Evolutionary conservation across 2,329 filamentous ascomycete genomes (phyloP).

Genomic region (Chaetomium sp.): DNA sequence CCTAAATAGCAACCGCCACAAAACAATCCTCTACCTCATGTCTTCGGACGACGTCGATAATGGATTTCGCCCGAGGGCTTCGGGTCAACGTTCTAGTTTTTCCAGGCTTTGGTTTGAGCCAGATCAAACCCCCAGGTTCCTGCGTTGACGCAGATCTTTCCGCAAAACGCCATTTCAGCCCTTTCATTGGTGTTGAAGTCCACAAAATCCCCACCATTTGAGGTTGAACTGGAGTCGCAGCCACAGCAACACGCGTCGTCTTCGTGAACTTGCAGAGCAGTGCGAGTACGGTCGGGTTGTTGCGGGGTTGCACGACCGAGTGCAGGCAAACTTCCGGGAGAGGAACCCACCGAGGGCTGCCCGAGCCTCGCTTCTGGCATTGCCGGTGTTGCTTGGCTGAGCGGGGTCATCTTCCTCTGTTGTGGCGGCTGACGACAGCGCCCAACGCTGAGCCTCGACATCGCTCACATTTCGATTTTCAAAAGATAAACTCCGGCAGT

Average conservation of each 20-base stretch:
- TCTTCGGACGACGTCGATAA: not conserved
- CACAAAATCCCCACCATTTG: slow-evolving; percentile 3
- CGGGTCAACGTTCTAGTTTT: not conserved
- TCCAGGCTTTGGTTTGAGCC: not conserved
- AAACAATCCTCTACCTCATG: not conserved
- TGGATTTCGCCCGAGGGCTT: not conserved
- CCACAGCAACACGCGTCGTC: slow-evolving; percentile 21
- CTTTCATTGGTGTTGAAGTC: slow-evolving; percentile 3
- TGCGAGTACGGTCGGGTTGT: not conserved
- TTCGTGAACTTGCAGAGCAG: no score
- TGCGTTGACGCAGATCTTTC: slow-evolving; percentile 2
- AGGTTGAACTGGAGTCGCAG: slow-evolving; percentile 12
- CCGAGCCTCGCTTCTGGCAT: not conserved
- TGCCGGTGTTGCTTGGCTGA: not conserved
- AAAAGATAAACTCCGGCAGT: not conserved
- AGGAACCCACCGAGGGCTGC: not conserved
- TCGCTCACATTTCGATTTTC: not conserved
- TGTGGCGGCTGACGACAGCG: slow-evolving; percentile 19
- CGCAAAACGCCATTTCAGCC: not conserved
- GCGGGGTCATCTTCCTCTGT: not conserved
- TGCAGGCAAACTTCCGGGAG: not conserved
- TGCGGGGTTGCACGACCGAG: slow-evolving; percentile 12
- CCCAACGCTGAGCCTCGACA: slow-evolving; percentile 10
- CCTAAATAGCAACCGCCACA: slow-evolving; percentile 24
- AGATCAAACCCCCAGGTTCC: slow-evolving; percentile 1